Conservation (phyloP, 805 yeast genomes). For the Hanseniaspora valbyensis region DNA sequence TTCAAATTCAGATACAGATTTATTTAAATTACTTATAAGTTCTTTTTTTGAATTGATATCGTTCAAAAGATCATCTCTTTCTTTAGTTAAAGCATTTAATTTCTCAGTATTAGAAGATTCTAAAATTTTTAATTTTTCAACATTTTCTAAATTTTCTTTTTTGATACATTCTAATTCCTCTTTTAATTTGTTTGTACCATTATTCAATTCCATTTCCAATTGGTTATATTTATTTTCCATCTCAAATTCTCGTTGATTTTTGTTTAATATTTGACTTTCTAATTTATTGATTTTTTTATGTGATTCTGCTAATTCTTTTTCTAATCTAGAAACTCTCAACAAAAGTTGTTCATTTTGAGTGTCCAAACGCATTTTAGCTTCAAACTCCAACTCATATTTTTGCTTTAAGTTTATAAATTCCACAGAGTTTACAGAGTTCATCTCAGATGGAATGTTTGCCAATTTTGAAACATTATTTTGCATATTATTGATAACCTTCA, state of each 20-base stretch:
- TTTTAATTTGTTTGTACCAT: neutral
- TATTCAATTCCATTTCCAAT: conserved; percentile 14
- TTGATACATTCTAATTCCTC: neutral
- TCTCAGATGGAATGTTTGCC: neutral
- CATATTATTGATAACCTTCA: conserved; percentile 5
- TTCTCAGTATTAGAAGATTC: neutral
- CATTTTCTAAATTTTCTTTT: neutral
- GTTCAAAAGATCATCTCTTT: neutral
- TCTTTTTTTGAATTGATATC: neutral
- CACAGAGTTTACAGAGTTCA: neutral
- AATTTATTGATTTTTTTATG: conserved; percentile 1
- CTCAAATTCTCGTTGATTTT: conserved; percentile 4
- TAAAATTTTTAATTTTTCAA: neutral
- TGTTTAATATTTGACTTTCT: conserved; percentile 1
- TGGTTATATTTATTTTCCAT: conserved; percentile 2
- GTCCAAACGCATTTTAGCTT: neutral
- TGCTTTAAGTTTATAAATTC: neutral
- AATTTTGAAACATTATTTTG: neutral
- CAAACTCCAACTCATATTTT: neutral
- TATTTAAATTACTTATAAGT: neutral
- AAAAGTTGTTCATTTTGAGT: neutral
- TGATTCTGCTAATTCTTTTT: neutral
- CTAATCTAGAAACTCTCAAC: neutral
- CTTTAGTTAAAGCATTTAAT: neutral
- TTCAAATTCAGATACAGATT: conserved; percentile 1